Conservation (phyloP, 2,329 filamentous ascomycete genomes). For the Decorospora gaudefroyi region DNA sequence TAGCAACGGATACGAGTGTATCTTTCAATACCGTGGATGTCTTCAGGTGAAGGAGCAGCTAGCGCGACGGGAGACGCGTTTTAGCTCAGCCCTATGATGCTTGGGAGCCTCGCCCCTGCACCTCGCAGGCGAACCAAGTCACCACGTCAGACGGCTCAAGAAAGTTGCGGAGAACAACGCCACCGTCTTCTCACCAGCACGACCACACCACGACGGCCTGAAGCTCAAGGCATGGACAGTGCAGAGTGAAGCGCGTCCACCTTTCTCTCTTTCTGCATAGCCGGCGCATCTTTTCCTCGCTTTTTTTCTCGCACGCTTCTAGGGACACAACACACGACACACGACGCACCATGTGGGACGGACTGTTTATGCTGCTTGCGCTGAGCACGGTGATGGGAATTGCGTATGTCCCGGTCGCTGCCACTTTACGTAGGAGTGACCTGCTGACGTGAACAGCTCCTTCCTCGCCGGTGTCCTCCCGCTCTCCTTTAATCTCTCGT, state of each 20-base stretch:
- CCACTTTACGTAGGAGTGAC: not conserved
- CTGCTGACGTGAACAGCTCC: conserved; percentile 63
- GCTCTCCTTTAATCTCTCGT: conserved; percentile 83
- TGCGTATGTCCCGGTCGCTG: conserved; percentile 55
- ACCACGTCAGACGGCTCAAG: conserved; percentile 3
- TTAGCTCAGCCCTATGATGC: conserved; percentile 31
- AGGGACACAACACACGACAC: conserved; percentile 17
- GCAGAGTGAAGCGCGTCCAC: conserved; percentile 15
- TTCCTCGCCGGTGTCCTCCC: conserved; percentile 92
- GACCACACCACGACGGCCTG: conserved; percentile 7
- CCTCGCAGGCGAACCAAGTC: conserved; percentile 9
- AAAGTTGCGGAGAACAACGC: conserved; percentile 22
- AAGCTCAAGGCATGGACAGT: conserved; percentile 22
- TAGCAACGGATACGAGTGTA: no score
- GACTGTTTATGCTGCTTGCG: conserved; percentile 66
- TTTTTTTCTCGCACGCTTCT: conserved; percentile 10
- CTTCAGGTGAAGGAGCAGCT: conserved; percentile 19
- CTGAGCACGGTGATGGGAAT: conserved; percentile 68
- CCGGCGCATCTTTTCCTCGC: conserved; percentile 24
- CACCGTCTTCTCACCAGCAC: conserved; percentile 4
- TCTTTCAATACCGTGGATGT: no score
- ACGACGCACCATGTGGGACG: conserved; percentile 59
- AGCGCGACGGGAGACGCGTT: conserved; percentile 31
- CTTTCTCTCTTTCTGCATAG: conserved; percentile 20
- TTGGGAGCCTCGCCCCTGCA: conserved; percentile 17